Conservation (phyloP, 768 basidiomycete genomes). For the Pleurotus salmoneostramineus region DNA sequence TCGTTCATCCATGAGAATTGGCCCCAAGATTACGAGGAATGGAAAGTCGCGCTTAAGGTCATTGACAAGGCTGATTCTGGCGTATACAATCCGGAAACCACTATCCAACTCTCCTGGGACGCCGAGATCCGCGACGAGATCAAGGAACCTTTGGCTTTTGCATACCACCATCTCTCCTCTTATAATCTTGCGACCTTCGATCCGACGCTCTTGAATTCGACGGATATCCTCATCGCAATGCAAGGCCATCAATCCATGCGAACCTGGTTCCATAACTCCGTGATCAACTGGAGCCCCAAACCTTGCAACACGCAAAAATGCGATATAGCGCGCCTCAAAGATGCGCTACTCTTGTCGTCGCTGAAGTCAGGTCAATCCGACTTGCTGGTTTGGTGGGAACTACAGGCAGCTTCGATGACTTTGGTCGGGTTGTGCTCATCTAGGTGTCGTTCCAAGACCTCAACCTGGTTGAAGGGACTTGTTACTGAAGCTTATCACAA, state of each 20-base stretch:
- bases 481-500: not conserved
- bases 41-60: not conserved
- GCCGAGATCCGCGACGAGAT: not conserved
- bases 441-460: not conserved
- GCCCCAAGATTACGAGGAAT: not conserved
- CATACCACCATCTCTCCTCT: not conserved
- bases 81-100: not conserved
- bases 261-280: not conserved
- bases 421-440: not conserved
- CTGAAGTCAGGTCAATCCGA: not conserved
- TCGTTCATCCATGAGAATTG: constrained; percentile 1
- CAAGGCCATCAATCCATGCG: not conserved
- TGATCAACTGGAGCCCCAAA: not conserved
- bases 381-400: not conserved
- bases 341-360: not conserved
- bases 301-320: not conserved
- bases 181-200: not conserved
- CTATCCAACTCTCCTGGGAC: not conserved
- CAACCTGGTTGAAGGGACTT: not conserved
- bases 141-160: not conserved
- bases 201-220: not conserved
- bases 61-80: not conserved
- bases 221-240: not conserved
- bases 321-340: not conserved
- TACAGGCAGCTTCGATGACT: not conserved